Base-by-base conservation (phyloP, 805 yeast species). In the Saccharomycopsis fermentans region DNA sequence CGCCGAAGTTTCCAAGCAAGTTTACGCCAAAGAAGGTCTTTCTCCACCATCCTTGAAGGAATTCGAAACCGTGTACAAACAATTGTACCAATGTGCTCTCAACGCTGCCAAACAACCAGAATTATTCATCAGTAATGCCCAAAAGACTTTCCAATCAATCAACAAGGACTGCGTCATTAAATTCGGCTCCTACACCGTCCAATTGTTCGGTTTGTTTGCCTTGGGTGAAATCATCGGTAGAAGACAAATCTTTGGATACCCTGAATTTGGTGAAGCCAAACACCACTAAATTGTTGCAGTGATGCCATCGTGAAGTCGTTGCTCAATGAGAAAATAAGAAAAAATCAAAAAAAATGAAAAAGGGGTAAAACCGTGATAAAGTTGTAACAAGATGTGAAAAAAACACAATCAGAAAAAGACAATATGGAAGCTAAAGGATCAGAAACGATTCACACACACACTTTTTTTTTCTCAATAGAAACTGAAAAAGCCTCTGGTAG, bases 161-260 rank as follows among this genome's bases (percentile, higher is more conserved):
- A 72, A 77, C 71, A 83, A 79, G 72, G 83, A 80, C 65, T 78
- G 79, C 68, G 78, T 75, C 64, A 73, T 82, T 66, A 83, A 81
- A 74, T 87, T 80, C 71, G 85, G 86, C 66, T 85, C 91, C 40
- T 83, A 82, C 74, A 84, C 83, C 65, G 75, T 90, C 65, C 99
- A 94, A 77, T 75, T 92, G 58, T 77, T 88, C 65, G 99, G 97
- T 64, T 80, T 91, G 71, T 94, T 90, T 75, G 83, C 97, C 29
- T 79, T 92, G 53, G 99, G 99, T 71, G 99, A 94, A 80, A 83
- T 91, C 66, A 80, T 94, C 69, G 99, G 99, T 70, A 90, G 98
- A 80, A 87, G 98, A 79, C 83, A 87, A 69, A 67, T 94, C 62
- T 87, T 90, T 69, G 97, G 97, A 66, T 92, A 94, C 80, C 87